These are phyloP conservation scores for Clarireedia paspali DNA, from an alignment of 2,329 filamentous ascomycete species.

Conservation along the genomic window DNA sequence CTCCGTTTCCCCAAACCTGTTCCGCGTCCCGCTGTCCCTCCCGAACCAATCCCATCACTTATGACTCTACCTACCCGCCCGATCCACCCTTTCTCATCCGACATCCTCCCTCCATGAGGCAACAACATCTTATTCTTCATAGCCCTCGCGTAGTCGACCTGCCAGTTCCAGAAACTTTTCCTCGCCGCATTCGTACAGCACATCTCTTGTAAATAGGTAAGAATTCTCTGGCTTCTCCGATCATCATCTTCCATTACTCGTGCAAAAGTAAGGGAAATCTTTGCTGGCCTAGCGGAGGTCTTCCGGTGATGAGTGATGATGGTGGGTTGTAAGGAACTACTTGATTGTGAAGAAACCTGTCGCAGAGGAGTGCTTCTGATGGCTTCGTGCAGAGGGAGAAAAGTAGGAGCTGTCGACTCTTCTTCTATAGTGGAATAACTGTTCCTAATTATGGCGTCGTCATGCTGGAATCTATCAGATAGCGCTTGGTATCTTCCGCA, in stretches of 20 bases:
- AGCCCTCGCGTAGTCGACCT: conserved; percentile 37
- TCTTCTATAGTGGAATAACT: conserved; percentile 7
- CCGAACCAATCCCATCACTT: neutral
- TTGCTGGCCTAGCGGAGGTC: neutral
- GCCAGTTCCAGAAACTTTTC: conserved; percentile 42
- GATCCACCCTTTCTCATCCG: conserved; percentile 8
- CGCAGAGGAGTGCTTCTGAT: neutral
- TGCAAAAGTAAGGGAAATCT: neutral
- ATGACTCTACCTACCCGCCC: conserved; percentile 1
- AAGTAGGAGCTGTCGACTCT: neutral
- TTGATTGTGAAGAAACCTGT: neutral
- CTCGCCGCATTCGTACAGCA: conserved; percentile 42
- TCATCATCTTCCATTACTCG: conserved; percentile 33
- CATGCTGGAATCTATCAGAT: conserved; percentile 45
- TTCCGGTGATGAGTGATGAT: neutral
- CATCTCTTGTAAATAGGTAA: conserved; percentile 38
- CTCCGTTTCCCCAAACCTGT: conserved; percentile 7
- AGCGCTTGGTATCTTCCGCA: conserved; percentile 51
- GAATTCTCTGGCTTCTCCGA: conserved; percentile 36
- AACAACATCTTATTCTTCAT: conserved; percentile 11
- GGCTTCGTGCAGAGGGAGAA: neutral
- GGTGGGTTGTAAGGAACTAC: neutral
- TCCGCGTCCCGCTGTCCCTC: neutral
- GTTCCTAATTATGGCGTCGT: conserved; percentile 26
- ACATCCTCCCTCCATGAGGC: conserved; percentile 12